Conservation (phyloP, 257 asterid species). For the Solanum stenotomum region DNA sequence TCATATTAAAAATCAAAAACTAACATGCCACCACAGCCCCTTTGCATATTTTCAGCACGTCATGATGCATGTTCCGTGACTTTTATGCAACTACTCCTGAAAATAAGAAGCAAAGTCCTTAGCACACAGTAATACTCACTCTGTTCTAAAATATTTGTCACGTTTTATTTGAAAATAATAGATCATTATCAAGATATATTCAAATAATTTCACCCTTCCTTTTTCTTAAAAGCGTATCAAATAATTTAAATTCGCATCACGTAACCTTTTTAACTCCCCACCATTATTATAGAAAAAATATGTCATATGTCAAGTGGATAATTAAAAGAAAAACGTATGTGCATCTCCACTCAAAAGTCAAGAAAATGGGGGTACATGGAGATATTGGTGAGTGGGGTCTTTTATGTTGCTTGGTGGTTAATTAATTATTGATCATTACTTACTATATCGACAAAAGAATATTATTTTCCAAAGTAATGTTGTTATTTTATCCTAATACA, state of each 20-base stretch:
- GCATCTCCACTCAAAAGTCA: neutral
- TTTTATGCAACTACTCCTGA: too few species aligned
- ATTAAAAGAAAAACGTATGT: neutral
- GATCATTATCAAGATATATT: neutral
- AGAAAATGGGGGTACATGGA: neutral
- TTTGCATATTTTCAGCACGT: neutral
- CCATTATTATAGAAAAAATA: neutral
- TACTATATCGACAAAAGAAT: neutral
- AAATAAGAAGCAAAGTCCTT: too few species aligned
- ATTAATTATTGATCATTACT: neutral
- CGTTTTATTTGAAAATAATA: rapidly evolving
- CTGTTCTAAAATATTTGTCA: too few species aligned
- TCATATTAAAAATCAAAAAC: too few species aligned
- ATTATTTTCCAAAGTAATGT: neutral
- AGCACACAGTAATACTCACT: rapidly evolving
- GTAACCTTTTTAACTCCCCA: neutral
- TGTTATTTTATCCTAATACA: neutral
- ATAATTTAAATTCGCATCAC: neutral
- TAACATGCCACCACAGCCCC: neutral
- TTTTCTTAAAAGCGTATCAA: neutral
- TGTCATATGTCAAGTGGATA: neutral
- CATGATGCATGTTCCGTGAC: neutral
- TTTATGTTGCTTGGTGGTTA: neutral
- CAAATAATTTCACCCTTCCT: neutral
- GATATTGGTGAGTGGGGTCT: neutral